phyloP scores from a whole-genome alignment of 148 eudicot species.

The Vaccinium vitisidaea region DNA sequence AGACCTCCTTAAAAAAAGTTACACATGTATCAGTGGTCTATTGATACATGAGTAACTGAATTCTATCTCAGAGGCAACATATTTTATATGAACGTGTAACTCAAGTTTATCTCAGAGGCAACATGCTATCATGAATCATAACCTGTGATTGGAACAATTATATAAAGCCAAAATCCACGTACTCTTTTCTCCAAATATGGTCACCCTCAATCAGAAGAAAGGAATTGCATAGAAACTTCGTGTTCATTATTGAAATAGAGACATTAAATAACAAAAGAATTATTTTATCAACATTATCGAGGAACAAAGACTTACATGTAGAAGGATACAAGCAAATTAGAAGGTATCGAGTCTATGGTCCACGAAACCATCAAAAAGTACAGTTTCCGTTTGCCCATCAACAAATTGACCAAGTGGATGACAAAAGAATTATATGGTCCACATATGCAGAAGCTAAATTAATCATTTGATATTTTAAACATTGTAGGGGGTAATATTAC shows the following conservation, averaged over 20 bases:
- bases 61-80: not conserved
- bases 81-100: no score
- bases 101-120: not conserved
- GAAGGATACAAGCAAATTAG: no score
- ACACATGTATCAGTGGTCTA: no score
- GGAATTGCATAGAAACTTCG: not conserved
- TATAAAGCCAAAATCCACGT: not conserved
- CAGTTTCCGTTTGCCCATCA: not conserved
- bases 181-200: not conserved
- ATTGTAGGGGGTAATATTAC: not conserved
- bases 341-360: no score
- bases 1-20: no score
- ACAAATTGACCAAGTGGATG: not conserved
- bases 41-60: no score
- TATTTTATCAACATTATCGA: not conserved
- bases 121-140: not conserved
- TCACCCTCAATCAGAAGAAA: not conserved
- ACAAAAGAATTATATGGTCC: not conserved
- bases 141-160: not conserved
- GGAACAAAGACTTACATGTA: not conserved
- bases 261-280: not conserved
- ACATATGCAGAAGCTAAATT: not conserved
- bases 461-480: not conserved
- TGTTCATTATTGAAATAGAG: not conserved
- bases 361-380: no score